phyloP scores from a whole-genome alignment of 352 stramenopile species.

The Globisporangium viniferum region DNA sequence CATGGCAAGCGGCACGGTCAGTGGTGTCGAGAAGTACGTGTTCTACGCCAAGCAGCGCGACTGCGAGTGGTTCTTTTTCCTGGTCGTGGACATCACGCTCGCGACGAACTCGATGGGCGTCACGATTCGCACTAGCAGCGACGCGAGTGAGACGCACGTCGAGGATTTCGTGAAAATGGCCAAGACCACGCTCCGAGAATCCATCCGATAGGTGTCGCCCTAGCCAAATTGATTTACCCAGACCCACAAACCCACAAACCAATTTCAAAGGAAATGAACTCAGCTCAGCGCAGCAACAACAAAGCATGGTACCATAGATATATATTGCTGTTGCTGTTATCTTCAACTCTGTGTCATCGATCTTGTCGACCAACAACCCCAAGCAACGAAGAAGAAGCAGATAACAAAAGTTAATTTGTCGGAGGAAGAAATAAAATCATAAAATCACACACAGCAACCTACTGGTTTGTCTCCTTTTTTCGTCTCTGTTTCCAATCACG shows the following conservation, averaged over 20 bases:
- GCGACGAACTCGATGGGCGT: constrained; percentile 35
- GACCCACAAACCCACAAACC: not conserved
- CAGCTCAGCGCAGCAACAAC: not conserved
- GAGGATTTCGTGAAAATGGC: constrained; percentile 41
- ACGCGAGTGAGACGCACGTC: constrained; percentile 42
- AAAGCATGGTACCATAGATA: constrained; percentile 9
- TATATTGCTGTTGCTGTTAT: constrained; percentile 8
- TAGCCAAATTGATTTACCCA: not conserved
- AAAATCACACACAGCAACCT: constrained; percentile 8
- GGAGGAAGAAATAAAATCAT: constrained; percentile 10
- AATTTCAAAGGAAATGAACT: not conserved
- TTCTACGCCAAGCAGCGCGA: constrained; percentile 66
- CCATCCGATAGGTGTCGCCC: constrained; percentile 8
- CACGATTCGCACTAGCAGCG: constrained; percentile 44
- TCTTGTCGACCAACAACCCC: not conserved
- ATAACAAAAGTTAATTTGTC: not conserved
- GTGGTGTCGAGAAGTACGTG: constrained; percentile 70
- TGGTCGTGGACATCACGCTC: constrained; percentile 44
- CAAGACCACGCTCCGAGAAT: constrained; percentile 19
- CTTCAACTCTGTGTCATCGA: not conserved
- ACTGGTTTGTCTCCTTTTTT: not conserved
- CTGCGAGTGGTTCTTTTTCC: constrained; percentile 49
- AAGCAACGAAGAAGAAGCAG: not conserved
- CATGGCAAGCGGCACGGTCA: constrained; percentile 71
- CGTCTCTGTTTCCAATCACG: not conserved